Percentiles rank a stretch among this genome's conserved stretches.
Evolutionary conservation across 2,329 filamentous ascomycete species (phyloP).

Genomic region (Calonectria montana): DNA sequence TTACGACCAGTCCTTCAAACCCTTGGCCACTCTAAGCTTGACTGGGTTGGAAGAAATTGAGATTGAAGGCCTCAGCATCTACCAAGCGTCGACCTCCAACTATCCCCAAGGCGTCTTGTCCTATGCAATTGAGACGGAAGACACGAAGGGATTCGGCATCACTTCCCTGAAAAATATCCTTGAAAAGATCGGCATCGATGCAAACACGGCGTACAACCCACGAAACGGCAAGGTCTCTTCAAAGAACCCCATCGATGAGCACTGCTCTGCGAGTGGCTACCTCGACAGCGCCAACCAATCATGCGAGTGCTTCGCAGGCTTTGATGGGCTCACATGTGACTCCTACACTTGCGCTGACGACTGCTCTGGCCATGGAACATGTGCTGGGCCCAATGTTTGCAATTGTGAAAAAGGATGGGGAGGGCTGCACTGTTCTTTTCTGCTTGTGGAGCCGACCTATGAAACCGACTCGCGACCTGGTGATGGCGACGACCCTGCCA

Average conservation of each 20-base stretch:
- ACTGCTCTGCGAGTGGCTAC: conserved; percentile 53
- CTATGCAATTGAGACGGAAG: conserved; percentile 55
- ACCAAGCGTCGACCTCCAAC: conserved; percentile 49
- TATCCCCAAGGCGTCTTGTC: conserved; percentile 54
- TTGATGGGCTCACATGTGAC: conserved; percentile 49
- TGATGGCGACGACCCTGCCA: conserved; percentile 60
- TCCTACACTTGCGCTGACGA: conserved; percentile 52
- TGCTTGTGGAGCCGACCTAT: conserved; percentile 52
- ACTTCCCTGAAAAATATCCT: conserved; percentile 52
- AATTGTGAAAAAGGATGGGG: conserved; percentile 56
- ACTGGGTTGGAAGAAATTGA: conserved; percentile 55
- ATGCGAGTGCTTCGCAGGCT: conserved; percentile 58
- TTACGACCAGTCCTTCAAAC: conserved; percentile 50
- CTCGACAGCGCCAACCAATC: conserved; percentile 33
- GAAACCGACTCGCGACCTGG: conserved; percentile 58
- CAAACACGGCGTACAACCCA: conserved; percentile 54
- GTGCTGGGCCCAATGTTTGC: conserved; percentile 55
- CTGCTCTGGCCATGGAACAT: conserved; percentile 56
- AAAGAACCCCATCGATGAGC: conserved; percentile 44
- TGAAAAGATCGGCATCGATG: conserved; percentile 44
- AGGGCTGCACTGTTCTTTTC: conserved; percentile 58
- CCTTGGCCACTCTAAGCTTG: conserved; percentile 51
- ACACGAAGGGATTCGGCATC: conserved; percentile 52
- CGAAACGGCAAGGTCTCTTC: conserved; percentile 37
- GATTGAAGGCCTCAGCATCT: conserved; percentile 54